phyloP scores from a whole-genome alignment of 768 basidiomycete genomes.

The Pisolithus microcarpus region DNA sequence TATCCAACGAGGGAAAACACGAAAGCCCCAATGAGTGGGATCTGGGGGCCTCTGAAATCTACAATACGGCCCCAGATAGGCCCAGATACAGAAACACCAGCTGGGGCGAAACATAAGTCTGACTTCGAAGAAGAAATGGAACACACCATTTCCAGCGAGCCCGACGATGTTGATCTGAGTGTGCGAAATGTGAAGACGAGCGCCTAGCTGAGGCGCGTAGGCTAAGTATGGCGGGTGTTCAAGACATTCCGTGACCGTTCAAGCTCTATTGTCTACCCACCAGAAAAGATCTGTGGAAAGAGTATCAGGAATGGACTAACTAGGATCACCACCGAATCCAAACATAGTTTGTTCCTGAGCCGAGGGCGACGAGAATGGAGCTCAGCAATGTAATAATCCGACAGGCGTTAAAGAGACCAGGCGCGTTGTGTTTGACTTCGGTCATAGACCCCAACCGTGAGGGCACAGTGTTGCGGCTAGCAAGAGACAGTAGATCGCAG shows the following conservation, averaged over 20 bases:
- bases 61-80: conserved; percentile 72
- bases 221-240: conserved; percentile 32
- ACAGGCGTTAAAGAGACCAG: conserved; percentile 30
- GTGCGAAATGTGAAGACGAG: conserved; percentile 59
- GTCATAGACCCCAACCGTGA: too few relatives aligned
- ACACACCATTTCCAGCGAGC: conserved; percentile 58
- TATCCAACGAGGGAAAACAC: conserved; percentile 60
- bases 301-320: not conserved
- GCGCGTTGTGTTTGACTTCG: not conserved
- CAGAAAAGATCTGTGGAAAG: conserved; percentile 9
- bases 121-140: not conserved
- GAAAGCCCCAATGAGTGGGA: conserved; percentile 51
- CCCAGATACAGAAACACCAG: conserved; percentile 68
- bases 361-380: conserved; percentile 46
- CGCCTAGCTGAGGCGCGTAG: conserved; percentile 74
- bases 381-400: conserved; percentile 42
- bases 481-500: too few relatives aligned
- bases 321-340: conserved; percentile 15
- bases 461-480: too few relatives aligned
- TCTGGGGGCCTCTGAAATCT: conserved; percentile 60
- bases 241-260: not conserved
- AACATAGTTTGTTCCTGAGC: conserved; percentile 66
- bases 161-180: conserved; percentile 73
- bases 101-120: conserved; percentile 32
- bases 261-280: not conserved